Base-by-base conservation (phyloP, 1,284 basidiomycete genomes). In the Cystobasidium pallidum region DNA sequence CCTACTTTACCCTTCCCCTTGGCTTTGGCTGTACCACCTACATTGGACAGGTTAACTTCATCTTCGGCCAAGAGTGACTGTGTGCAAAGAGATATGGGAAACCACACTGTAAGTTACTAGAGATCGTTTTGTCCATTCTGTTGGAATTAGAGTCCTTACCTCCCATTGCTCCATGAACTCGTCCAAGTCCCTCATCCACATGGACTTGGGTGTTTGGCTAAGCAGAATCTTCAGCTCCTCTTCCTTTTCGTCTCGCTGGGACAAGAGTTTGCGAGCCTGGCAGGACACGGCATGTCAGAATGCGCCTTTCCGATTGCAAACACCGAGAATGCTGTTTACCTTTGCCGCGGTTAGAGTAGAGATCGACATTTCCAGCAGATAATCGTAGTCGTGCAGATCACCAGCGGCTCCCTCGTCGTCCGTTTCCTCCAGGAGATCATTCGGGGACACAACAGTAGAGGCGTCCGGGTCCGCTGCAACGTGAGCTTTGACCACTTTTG, bases 331-430 rank as follows among this genome's bases (percentile, higher is more conserved):
- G 7, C 17, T 17, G 2, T 84, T 24, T 72, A 91, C 93, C 88
- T 91, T 95, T 83, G 99, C 95, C 77, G 86, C 88, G 0, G 96
- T 99, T 83, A 99, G 84, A 82, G 89, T 97, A 85, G 88, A 94
- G 80, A 99, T 94, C 4, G 91, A 84, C 95, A 99, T 99, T 32
- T 91, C 88, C 73, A 99, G 84, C 73, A 99, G 82, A 82, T 99
- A 99, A 81, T 99, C 95, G 79, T 85, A 99, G 82, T 98, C 96
- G 49, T 86, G 86, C 21, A 84, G 81, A 4, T 82, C 80, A 21
- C 84, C 85, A 24, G 81, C 73, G 11, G 51, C 49, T n/a, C 66
- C 81, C n/a, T 78, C 79, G 15, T 74, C 86, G 7, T 87, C 87
- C 3, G 84, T 84, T 39, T 90, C 87, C 3, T 86, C 83, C 0